These are phyloP conservation scores for Penicillium sp. DNA, from an alignment of 2,329 filamentous ascomycete genomes.

Conservation along the genomic window DNA sequence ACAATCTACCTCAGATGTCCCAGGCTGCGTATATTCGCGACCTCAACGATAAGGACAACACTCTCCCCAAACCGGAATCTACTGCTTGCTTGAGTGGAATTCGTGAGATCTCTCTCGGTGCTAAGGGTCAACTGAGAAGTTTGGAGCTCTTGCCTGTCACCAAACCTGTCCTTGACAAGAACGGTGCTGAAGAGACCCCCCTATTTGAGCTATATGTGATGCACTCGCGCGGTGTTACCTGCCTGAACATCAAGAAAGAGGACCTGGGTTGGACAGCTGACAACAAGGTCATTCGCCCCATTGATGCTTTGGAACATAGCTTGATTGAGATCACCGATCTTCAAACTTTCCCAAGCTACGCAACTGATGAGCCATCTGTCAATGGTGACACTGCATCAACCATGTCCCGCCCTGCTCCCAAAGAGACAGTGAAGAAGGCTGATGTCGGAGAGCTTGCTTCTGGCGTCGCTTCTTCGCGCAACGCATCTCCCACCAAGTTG, in stretches of 20 bases:
- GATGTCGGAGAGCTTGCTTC: slow-evolving; percentile 26
- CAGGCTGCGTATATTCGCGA: slow-evolving; percentile 87
- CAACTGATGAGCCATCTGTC: slow-evolving; percentile 45
- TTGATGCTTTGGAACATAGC: slow-evolving; percentile 74
- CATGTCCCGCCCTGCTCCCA: slow-evolving; percentile 40
- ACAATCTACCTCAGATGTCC: slow-evolving; percentile 75
- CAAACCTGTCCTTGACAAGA: slow-evolving; percentile 52
- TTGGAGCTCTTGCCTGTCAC: slow-evolving; percentile 80
- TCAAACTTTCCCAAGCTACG: slow-evolving; percentile 48
- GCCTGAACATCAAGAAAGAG: slow-evolving; percentile 78
- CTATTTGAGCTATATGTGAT: slow-evolving; percentile 96
- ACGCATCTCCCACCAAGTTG: slow-evolving; percentile 43
- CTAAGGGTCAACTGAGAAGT: slow-evolving; percentile 84
- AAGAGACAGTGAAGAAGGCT: slow-evolving; percentile 43
- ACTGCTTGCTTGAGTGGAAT: slow-evolving; percentile 97
- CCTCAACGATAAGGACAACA: slow-evolving; percentile 70
- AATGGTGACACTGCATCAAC: slow-evolving; percentile 45
- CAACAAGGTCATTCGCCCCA: slow-evolving; percentile 78
- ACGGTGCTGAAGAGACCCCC: slow-evolving; percentile 66
- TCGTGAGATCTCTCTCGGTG: slow-evolving; percentile 88
- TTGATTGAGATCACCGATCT: slow-evolving; percentile 75
- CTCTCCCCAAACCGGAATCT: slow-evolving; percentile 81
- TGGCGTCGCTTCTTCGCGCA: slow-evolving; percentile 29
- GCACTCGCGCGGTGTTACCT: slow-evolving; percentile 96
- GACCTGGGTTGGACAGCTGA: slow-evolving; percentile 92